Evolutionary conservation across 805 yeast genomes (phyloP).

Genomic region (Candida xiaguanensis): DNA sequence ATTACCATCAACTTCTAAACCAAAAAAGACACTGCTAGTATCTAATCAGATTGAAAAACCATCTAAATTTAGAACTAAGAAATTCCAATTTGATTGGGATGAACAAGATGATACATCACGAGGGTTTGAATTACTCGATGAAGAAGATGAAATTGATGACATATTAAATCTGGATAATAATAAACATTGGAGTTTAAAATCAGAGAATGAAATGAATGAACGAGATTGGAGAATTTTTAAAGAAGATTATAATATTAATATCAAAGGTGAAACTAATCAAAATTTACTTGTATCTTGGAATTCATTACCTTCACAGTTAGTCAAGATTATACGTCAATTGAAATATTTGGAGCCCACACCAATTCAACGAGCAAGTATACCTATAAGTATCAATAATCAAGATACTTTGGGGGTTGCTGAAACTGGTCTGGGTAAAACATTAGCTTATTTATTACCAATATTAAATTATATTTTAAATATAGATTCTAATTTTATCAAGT

Average conservation of each 20-base stretch:
- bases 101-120: conserved; percentile 62
- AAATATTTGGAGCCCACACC: conserved; percentile 76
- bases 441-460: conserved; percentile 76
- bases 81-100: conserved; percentile 68
- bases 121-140: conserved; percentile 37
- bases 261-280: conserved; percentile 42
- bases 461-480: conserved; percentile 45
- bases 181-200: conserved; percentile 68
- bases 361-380: conserved; percentile 85
- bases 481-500: conserved; percentile 29
- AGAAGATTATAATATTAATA: conserved; percentile 69
- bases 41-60: neutral
- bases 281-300: conserved; percentile 72
- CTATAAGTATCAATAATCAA: conserved; percentile 52
- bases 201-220: conserved; percentile 58
- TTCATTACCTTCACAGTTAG: conserved; percentile 43
- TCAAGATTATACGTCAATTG: conserved; percentile 32
- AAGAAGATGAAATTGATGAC: conserved; percentile 10
- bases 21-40: neutral
- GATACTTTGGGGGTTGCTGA: conserved; percentile 91
- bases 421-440: conserved; percentile 95
- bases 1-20: conserved; percentile 1
- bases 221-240: conserved; percentile 89
- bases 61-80: conserved; percentile 3
- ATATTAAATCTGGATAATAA: conserved; percentile 9